Evolutionary conservation across 257 asterid genomes (phyloP).

Genomic region (Dorcoceras hygrometricum): DNA sequence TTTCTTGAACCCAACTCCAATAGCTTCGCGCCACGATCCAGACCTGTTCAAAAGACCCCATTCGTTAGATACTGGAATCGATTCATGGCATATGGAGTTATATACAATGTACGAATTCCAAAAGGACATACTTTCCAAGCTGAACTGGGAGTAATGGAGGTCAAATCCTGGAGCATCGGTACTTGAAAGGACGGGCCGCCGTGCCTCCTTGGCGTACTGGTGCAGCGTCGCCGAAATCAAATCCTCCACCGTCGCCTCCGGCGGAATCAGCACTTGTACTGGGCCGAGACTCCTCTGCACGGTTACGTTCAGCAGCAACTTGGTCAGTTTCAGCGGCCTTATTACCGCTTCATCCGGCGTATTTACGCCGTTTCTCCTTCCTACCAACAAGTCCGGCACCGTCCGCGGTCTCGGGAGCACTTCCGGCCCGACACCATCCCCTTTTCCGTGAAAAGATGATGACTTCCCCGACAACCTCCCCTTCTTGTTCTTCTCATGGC

Average conservation of each 20-base stretch:
- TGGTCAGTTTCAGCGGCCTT: slow-evolving; percentile 49
- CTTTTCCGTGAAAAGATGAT: slow-evolving; percentile 50
- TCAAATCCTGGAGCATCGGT: slow-evolving; percentile 44
- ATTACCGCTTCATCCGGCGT: slow-evolving; percentile 29
- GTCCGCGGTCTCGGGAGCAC: slow-evolving; percentile 63
- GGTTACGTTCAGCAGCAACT: slow-evolving; percentile 69
- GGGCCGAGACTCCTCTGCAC: slow-evolving; percentile 82
- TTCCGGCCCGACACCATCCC: slow-evolving; percentile 21
- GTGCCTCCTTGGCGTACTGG: slow-evolving; percentile 68
- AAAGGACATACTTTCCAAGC: slow-evolving; percentile 64
- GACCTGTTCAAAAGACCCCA: slow-evolving; percentile 41
- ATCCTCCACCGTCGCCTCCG: slow-evolving; percentile 70
- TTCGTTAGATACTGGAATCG: background rate
- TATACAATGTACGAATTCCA: background rate
- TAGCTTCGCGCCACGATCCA: slow-evolving; percentile 60
- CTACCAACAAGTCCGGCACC: slow-evolving; percentile 55
- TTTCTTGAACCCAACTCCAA: slow-evolving; percentile 71
- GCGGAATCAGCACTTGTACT: slow-evolving; percentile 63
- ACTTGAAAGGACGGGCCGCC: slow-evolving; percentile 50
- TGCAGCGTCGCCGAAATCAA: slow-evolving; percentile 61
- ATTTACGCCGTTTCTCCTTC: slow-evolving; percentile 13
- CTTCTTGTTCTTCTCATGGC: slow-evolving; percentile 52
- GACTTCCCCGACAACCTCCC: slow-evolving; percentile 56
- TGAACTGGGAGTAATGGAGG: slow-evolving; percentile 91
- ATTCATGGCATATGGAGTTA: no score